These are phyloP conservation scores for Daldinia vernicosa DNA, from an alignment of 495 filamentous ascomycete genomes.

Conservation along the genomic window DNA sequence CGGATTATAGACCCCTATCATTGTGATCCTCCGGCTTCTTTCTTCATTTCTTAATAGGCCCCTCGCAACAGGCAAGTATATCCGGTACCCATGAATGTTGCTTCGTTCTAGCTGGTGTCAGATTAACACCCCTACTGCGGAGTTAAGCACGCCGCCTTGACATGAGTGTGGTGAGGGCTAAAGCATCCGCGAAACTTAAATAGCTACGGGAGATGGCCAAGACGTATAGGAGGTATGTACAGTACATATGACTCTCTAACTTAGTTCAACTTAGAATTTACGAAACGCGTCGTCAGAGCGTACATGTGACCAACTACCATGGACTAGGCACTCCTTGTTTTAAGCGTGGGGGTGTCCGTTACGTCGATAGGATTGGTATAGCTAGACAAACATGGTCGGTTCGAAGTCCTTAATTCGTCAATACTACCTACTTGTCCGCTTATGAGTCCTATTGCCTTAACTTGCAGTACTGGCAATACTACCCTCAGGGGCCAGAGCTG, in stretches of 20 bases:
- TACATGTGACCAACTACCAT: constrained; percentile 40
- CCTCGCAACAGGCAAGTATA: constrained; percentile 34
- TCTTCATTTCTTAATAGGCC: neutral
- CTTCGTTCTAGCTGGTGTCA: constrained; percentile 18
- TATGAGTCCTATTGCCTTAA: constrained; percentile 5
- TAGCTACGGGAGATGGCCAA: constrained; percentile 3
- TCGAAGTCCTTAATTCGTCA: constrained; percentile 16
- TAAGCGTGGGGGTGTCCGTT: constrained; percentile 40
- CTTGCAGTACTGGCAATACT: constrained; percentile 22
- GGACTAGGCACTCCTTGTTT: constrained; percentile 21
- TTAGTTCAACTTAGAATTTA: constrained; percentile 15
- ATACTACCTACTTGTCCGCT: constrained; percentile 21
- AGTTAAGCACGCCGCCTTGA: constrained; percentile 27
- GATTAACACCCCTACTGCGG: constrained; percentile 20
- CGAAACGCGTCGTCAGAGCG: constrained; percentile 40
- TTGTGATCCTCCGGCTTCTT: constrained; percentile 20
- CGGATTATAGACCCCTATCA: constrained; percentile 11
- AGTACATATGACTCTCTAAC: constrained; percentile 22
- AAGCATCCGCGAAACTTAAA: constrained; percentile 28
- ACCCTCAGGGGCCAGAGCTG: constrained; percentile 1
- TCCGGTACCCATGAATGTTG: constrained; percentile 14
- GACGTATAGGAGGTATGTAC: constrained; percentile 13
- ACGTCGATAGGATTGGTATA: constrained; percentile 31
- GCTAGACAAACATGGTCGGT: constrained; percentile 7
- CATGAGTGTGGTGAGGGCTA: constrained; percentile 32